Percentiles rank a stretch among this genome's conserved stretches.
These are phyloP conservation scores for Candida sp. DNA, from an alignment of 1,139 yeast genomes.

Conservation along the genomic window DNA sequence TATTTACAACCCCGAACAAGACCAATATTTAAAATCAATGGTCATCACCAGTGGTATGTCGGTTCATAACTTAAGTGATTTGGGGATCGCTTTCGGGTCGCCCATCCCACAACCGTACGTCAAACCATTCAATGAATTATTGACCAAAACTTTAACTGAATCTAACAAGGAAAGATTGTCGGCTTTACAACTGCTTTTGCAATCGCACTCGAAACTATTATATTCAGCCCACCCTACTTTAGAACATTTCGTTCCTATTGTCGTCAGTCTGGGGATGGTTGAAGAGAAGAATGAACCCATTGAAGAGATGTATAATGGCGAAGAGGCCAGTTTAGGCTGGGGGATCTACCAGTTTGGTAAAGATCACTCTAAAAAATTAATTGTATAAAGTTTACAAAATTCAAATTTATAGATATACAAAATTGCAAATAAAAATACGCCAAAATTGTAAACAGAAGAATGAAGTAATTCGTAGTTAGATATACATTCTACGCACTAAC, in stretches of 20 bases:
- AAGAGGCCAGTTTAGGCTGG: slow-evolving; percentile 58
- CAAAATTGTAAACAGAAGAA: too few species aligned
- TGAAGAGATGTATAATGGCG: slow-evolving; percentile 45
- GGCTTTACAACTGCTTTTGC: slow-evolving; percentile 9
- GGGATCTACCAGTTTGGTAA: slow-evolving; percentile 52
- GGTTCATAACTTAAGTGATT: slow-evolving; percentile 68
- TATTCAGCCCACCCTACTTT: slow-evolving; percentile 65
- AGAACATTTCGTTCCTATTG: slow-evolving; percentile 70
- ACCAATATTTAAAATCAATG: slow-evolving; percentile 37
- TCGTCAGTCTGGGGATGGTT: slow-evolving; percentile 64
- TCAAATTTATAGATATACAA: too few species aligned
- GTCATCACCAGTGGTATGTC: slow-evolving; percentile 73
- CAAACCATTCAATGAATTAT: slow-evolving; percentile 43
- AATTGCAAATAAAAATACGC: too few species aligned
- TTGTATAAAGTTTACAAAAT: too few species aligned
- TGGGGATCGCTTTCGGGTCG: slow-evolving; percentile 20
- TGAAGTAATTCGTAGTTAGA: too few species aligned
- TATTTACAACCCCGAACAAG: slow-evolving; percentile 27
- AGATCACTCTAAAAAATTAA: too few species aligned
- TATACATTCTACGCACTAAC: too few species aligned
- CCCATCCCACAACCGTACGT: slow-evolving; percentile 36
- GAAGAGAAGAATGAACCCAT: slow-evolving; percentile 25
- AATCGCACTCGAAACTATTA: slow-evolving; percentile 29
- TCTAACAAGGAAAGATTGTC: slow-evolving; percentile 8
- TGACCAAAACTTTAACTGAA: slow-evolving; percentile 29